Percentiles rank a stretch among this genome's conserved stretches.
Evolutionary conservation across 192 early-diverging fungal species (phyloP).

Genomic region (Diversispora epigaea): DNA sequence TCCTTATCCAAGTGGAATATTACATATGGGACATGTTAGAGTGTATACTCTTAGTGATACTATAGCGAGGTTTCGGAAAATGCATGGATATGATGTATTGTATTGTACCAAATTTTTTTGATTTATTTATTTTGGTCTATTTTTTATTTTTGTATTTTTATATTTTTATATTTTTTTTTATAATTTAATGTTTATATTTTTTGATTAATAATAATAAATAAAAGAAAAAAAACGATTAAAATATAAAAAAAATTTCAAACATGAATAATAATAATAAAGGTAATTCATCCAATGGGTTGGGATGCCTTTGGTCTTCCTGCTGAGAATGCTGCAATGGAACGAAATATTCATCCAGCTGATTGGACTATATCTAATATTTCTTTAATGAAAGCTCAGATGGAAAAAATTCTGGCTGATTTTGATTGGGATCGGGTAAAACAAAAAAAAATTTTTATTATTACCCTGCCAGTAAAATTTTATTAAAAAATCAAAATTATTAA

Average conservation of each 20-base stretch:
- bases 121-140: not conserved
- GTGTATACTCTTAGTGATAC: slow-evolving; percentile 94
- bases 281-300: slow-evolving; percentile 95
- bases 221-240: too few relatives aligned
- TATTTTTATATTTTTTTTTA: not conserved
- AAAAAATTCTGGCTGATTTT: slow-evolving; percentile 74
- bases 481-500: not conserved
- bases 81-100: slow-evolving; percentile 69
- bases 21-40: slow-evolving; percentile 97
- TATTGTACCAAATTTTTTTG: not conserved
- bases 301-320: slow-evolving; percentile 98
- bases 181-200: too few relatives aligned
- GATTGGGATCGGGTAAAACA: slow-evolving; percentile 80
- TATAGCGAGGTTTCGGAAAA: slow-evolving; percentile 71
- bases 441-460: not conserved
- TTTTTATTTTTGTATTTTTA: not conserved
- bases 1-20: slow-evolving; percentile 88
- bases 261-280: slow-evolving; percentile 35
- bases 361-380: slow-evolving; percentile 87
- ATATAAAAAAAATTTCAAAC: too few relatives aligned
- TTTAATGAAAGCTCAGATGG: slow-evolving; percentile 80
- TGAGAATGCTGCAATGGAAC: slow-evolving; percentile 93
- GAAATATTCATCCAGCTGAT: slow-evolving; percentile 67
- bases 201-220: too few relatives aligned
- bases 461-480: not conserved